These are phyloP conservation scores for Eurotiales sp. DNA, from an alignment of 2,329 filamentous ascomycete genomes.

Conservation along the genomic window DNA sequence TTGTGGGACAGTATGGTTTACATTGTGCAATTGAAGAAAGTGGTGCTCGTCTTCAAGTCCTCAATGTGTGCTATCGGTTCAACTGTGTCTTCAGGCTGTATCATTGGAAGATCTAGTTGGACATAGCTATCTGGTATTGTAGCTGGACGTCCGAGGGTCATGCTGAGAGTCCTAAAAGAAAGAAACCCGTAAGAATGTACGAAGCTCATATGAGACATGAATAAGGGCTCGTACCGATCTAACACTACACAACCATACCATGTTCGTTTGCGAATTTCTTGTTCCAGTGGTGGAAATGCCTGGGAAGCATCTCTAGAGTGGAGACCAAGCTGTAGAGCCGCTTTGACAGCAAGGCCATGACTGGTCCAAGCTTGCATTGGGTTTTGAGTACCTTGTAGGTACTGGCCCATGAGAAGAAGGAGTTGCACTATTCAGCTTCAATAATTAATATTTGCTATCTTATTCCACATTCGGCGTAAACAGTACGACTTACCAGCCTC, in stretches of 20 bases:
- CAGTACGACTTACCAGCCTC: slow-evolving; percentile 20
- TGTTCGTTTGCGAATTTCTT: slow-evolving; percentile 46
- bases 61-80: not conserved
- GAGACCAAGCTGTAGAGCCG: slow-evolving; percentile 51
- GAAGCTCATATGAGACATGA: not conserved
- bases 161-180: slow-evolving; percentile 41
- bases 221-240: slow-evolving; percentile 34
- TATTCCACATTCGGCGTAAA: too few species aligned
- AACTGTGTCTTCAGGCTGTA: not conserved
- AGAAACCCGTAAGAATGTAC: not conserved
- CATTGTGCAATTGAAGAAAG: slow-evolving; percentile 25
- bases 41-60: slow-evolving; percentile 4
- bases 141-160: slow-evolving; percentile 50
- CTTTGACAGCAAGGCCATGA: slow-evolving; percentile 51
- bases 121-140: slow-evolving; percentile 46
- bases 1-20: slow-evolving; percentile 12
- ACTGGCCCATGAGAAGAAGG: slow-evolving; percentile 48
- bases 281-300: slow-evolving; percentile 38
- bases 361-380: slow-evolving; percentile 53
- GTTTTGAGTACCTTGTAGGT: slow-evolving; percentile 52
- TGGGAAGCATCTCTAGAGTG: slow-evolving; percentile 42
- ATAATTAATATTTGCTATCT: not conserved
- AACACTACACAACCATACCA: slow-evolving; percentile 50
- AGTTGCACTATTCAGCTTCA: slow-evolving; percentile 38
- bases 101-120: slow-evolving; percentile 33